Conservation (phyloP, 2,329 filamentous ascomycete species). For the Sphaerostilbella broomeana region DNA sequence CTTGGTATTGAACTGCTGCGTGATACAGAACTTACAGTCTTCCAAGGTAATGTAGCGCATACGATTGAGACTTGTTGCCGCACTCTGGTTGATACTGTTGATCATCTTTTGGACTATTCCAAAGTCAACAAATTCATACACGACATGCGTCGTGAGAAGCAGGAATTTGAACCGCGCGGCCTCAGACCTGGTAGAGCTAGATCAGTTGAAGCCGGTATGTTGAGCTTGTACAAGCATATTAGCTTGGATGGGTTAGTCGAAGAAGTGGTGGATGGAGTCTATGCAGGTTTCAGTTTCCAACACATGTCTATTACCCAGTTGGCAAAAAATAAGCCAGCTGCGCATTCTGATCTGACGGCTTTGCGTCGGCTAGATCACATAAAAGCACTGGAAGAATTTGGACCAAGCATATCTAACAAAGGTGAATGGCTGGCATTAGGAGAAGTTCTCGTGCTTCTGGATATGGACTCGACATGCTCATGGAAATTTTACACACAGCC, state of each 20-base stretch:
- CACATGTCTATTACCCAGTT: slow-evolving; percentile 20
- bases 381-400: slow-evolving; percentile 34
- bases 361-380: slow-evolving; percentile 27
- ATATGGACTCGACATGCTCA: slow-evolving; percentile 34
- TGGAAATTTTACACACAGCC: slow-evolving; percentile 51
- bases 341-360: slow-evolving; percentile 13
- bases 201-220: slow-evolving; percentile 15
- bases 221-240: slow-evolving; percentile 21
- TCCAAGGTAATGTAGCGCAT: slow-evolving; percentile 40
- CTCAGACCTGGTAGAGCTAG: slow-evolving; percentile 3
- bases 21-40: slow-evolving; percentile 41
- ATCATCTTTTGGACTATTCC: slow-evolving; percentile 48
- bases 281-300: slow-evolving; percentile 38
- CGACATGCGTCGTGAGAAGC: slow-evolving; percentile 2
- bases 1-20: slow-evolving; percentile 47
- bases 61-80: slow-evolving; percentile 46
- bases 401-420: neutral
- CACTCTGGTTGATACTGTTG: slow-evolving; percentile 47
- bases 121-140: slow-evolving; percentile 42
- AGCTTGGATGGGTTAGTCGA: slow-evolving; percentile 37
- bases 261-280: slow-evolving; percentile 42
- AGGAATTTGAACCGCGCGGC: slow-evolving; percentile 1
- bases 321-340: slow-evolving; percentile 11
- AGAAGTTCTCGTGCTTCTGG: slow-evolving; percentile 24
- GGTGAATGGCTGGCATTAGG: slow-evolving; percentile 15